phyloP scores from a whole-genome alignment of 2,329 filamentous ascomycete genomes.

The Monosporascus sp. region DNA sequence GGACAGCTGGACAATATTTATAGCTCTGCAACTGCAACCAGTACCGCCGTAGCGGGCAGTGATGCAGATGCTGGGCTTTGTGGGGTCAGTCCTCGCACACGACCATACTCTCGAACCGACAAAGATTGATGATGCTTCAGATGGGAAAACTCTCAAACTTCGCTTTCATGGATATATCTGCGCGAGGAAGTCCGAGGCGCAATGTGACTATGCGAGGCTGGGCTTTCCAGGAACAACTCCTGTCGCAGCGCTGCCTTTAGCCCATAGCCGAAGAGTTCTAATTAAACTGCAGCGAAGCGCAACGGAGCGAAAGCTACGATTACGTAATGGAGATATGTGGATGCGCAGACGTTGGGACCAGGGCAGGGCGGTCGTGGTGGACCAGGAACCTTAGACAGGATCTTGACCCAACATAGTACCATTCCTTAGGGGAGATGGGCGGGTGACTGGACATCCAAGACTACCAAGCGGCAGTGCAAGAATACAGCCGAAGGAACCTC shows the following conservation, averaged over 20 bases:
- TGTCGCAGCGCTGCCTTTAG: conserved; percentile 8
- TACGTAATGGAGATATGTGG: neutral
- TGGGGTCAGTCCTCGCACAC: neutral
- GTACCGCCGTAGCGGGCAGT: neutral
- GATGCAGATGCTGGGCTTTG: neutral
- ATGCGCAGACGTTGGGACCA: neutral
- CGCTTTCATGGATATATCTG: neutral
- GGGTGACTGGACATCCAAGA: neutral
- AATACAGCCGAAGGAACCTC: neutral
- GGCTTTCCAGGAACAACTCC: conserved; percentile 10
- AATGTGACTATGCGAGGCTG: conserved; percentile 3
- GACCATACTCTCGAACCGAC: neutral
- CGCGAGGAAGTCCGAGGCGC: neutral
- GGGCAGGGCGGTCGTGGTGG: neutral
- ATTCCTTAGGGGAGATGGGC: neutral
- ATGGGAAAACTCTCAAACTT: neutral
- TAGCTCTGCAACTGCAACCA: neutral
- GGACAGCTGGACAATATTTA: neutral
- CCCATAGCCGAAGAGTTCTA: conserved; percentile 1
- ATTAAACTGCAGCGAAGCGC: neutral
- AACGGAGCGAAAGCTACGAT: neutral
- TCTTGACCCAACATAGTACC: neutral
- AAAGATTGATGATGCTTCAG: neutral
- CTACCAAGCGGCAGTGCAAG: neutral
- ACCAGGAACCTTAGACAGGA: neutral